Base-by-base conservation (phyloP, 257 asterid genomes). In the Nicotiana paniculata region DNA sequence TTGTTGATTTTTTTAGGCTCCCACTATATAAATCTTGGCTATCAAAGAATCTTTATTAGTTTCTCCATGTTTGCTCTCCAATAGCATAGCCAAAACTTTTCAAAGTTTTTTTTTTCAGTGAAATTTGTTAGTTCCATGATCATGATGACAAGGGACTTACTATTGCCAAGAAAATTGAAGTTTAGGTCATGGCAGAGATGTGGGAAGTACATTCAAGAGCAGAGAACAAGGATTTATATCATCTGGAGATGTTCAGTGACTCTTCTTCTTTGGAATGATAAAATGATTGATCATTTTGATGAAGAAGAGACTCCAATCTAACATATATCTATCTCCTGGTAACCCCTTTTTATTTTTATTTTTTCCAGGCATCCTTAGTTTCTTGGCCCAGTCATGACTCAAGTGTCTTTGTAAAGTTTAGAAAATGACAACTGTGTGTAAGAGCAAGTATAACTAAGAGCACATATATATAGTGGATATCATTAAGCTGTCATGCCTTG, bases 171-270 rank as follows among this genome's bases (percentile, higher is more conserved):
- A 21, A 77, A 63, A 7, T 82, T 85, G 13, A 91, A 86, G 87
- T 58, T 90, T 35, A 83, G 83, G 75, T 66, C 92, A 21, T 86
- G 91, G 93, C 81, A 68, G 26, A 91, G 90, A 87, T 95, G 96
- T 64, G 83, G 96, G 6, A 88, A 90, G 76, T 91, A 85, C 87
- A 81, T 93, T 68, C 97, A 91, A 84, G 98, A 93, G 89, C 91
- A 89, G 80, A 88, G 96, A 77, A 95, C 98, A 3, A 87, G 97
- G 43, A 69, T 95, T 79, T 91, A 93, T 87, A 95, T 95, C 77
- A 82, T 95, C 4, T 95, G 98, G 98, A 90, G 89, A 88, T 95
- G 98, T 86, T 90, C 91, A 0, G 75, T 91, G 13, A 85, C 87
- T 77, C 97, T 95, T 35, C 89, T 95, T 75, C 85, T 88, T 10